Base-by-base conservation (phyloP, 78 protist genomes). In the Polysphondylium violaceum region DNA sequence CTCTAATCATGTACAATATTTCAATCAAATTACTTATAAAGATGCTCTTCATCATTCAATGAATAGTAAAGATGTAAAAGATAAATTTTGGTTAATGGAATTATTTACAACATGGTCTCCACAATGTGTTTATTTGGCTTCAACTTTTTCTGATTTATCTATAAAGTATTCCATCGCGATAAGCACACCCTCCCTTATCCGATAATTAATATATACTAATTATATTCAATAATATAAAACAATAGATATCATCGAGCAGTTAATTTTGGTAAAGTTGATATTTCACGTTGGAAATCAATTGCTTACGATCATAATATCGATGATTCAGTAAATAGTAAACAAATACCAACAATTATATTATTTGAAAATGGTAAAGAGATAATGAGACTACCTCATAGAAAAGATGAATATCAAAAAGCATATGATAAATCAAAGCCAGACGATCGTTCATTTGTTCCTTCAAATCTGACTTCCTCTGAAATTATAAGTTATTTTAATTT, bases 101-200 rank as follows among this genome's bases (percentile, higher is more conserved):
- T 50, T 77, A 31, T 77, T 35, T 77, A 69, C 87, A 61, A 29
- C 69, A 27, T 77, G 87, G 87, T 77, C 87, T 14, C 87, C 87
- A 43, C 69, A 44, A 25, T 77, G 76, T n/a, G 64, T 61, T 14
- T 77, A 77, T 63, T 50, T 77, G 17, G 60, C 87, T 5, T 50
- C 87, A 11, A 61, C 74, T 29, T 64, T 77, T 36, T n/a, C 73
- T n/a, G 41, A 38, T 44, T 35, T 77, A 63, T 63, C 87, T 21
- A 40, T 29, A 17, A 12, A 43, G 40, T 77, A 77, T 40, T 9
- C 33, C 29, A 56, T 33, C 21, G 16, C 1, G 38, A 58, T 0
- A n/a, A 0, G 5, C 23, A 60, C 3, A 17, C 1, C n/a, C n/a
- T n/a, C 31, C 14, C 7, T 60, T 58, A 5, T 53, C 14, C 21